Evolutionary conservation across 495 filamentous ascomycete species (phyloP).

Genomic region (Penicillium odoratum): DNA sequence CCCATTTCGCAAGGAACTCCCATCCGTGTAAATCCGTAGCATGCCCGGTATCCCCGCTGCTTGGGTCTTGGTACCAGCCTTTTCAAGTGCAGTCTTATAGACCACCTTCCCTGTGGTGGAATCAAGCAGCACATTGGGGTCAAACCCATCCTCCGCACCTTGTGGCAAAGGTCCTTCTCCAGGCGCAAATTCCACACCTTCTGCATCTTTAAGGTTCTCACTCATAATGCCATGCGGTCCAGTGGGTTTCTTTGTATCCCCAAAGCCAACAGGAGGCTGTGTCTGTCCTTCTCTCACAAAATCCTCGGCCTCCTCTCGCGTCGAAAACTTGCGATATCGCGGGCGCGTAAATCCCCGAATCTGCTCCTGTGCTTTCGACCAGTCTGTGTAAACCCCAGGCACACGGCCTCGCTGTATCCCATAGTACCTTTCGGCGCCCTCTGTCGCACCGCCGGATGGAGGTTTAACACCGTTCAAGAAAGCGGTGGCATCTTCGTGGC

Average conservation of each 20-base stretch:
- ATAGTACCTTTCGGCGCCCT: slow-evolving; percentile 60
- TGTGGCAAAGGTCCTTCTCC: slow-evolving; percentile 55
- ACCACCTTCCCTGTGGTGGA: slow-evolving; percentile 56
- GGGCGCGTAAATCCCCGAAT: slow-evolving; percentile 75
- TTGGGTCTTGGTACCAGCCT: slow-evolving; percentile 45
- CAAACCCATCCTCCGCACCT: slow-evolving; percentile 62
- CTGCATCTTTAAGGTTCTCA: slow-evolving; percentile 33
- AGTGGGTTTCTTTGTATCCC: slow-evolving; percentile 18
- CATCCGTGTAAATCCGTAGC: slow-evolving; percentile 84
- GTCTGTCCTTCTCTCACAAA: slow-evolving; percentile 59
- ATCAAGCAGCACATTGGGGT: slow-evolving; percentile 57
- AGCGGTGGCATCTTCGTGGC: slow-evolving; percentile 70
- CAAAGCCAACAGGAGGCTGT: slow-evolving; percentile 27
- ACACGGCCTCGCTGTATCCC: slow-evolving; percentile 76
- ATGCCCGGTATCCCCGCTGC: slow-evolving; percentile 46
- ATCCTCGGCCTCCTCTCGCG: slow-evolving; percentile 71
- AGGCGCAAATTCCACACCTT: slow-evolving; percentile 50
- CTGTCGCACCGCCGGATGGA: slow-evolving; percentile 23
- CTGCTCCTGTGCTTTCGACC: slow-evolving; percentile 73
- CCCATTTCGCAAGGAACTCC: slow-evolving; percentile 79
- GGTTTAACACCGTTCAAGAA: slow-evolving; percentile 66
- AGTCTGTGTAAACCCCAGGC: slow-evolving; percentile 90
- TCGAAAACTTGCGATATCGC: slow-evolving; percentile 79
- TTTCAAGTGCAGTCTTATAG: slow-evolving; percentile 55
- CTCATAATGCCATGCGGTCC: slow-evolving; percentile 32